phyloP scores from a whole-genome alignment of 1,284 basidiomycete genomes.

The Hypsizygus ulmarius region DNA sequence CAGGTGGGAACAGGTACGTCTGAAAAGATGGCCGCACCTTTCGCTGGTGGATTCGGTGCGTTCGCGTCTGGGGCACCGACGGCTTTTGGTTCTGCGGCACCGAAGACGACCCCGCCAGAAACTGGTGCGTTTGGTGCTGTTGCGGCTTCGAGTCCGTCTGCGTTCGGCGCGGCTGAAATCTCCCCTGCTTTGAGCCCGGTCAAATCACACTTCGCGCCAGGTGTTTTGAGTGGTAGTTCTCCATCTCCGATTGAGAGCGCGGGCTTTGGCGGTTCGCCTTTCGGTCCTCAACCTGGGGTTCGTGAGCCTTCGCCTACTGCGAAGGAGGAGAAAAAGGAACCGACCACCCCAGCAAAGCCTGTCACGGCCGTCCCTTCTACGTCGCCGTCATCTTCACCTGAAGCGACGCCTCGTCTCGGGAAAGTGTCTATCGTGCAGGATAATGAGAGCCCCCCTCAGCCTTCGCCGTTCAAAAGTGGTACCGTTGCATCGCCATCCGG shows the following conservation, averaged over 20 bases:
- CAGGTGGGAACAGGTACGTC: conserved; percentile 2
- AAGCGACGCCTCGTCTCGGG: conserved; percentile 14
- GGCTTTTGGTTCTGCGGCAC: conserved; percentile 13
- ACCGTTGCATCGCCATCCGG: conserved; percentile 13
- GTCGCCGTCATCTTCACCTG: conserved; percentile 20
- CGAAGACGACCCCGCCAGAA: conserved; percentile 1
- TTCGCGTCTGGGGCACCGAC: conserved; percentile 13
- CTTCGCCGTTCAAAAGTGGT: conserved; percentile 8
- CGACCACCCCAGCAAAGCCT: conserved; percentile 11
- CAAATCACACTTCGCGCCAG: conserved; percentile 8
- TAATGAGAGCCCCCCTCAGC: conserved; percentile 17
- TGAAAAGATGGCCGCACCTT: background rate
- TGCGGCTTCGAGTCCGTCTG: conserved; percentile 11
- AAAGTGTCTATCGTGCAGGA: conserved; percentile 11
- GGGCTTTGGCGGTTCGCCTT: conserved; percentile 4
- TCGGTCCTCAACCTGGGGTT: conserved; percentile 6
- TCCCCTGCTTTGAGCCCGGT: conserved; percentile 5
- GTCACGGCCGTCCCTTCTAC: conserved; percentile 2
- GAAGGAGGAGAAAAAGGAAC: conserved; percentile 6
- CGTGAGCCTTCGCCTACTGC: conserved; percentile 9
- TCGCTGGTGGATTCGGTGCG: conserved; percentile 18
- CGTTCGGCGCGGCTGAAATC: background rate
- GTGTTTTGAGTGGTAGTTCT: background rate
- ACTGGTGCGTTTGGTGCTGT: conserved; percentile 17
- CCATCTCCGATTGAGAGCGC: conserved; percentile 12